Evolutionary conservation across 106 monocot species (phyloP).

Genomic region (Gastrodia elata): DNA sequence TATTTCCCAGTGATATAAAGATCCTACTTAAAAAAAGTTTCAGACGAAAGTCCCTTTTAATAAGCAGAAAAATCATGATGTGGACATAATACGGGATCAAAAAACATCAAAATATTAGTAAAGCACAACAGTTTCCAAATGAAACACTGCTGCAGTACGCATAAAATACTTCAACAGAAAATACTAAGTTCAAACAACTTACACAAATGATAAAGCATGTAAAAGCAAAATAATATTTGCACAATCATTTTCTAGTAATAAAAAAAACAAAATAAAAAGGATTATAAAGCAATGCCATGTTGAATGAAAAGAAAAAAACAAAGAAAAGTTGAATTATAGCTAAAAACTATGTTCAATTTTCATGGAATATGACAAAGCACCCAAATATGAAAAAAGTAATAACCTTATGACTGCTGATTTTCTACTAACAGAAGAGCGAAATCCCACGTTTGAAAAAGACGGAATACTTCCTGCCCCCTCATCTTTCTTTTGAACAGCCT

Average conservation of each 20-base stretch:
- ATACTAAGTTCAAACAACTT: neutral
- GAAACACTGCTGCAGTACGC: neutral
- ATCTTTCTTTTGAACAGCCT: constrained; percentile 43
- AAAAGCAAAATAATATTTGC: neutral
- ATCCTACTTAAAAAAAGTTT: neutral
- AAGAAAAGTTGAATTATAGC: neutral
- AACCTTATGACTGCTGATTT: constrained; percentile 26
- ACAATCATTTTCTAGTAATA: neutral
- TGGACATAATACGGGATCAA: too few species aligned
- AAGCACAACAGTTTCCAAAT: neutral
- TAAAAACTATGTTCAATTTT: neutral
- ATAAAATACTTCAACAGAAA: neutral
- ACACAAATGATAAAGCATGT: neutral
- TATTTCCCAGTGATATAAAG: neutral
- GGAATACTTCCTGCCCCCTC: constrained; percentile 23
- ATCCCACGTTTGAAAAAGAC: constrained; percentile 24
- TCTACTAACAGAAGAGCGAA: constrained; percentile 18
- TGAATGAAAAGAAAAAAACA: neutral
- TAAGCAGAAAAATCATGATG: neutral
- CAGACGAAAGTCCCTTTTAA: neutral
- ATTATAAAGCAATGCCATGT: neutral
- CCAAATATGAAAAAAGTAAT: neutral
- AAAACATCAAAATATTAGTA: neutral
- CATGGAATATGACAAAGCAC: neutral
- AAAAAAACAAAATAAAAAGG: neutral